These are phyloP conservation scores for Geosiphon pyriformis DNA, from an alignment of 192 early-diverging fungal species.

Conservation along the genomic window DNA sequence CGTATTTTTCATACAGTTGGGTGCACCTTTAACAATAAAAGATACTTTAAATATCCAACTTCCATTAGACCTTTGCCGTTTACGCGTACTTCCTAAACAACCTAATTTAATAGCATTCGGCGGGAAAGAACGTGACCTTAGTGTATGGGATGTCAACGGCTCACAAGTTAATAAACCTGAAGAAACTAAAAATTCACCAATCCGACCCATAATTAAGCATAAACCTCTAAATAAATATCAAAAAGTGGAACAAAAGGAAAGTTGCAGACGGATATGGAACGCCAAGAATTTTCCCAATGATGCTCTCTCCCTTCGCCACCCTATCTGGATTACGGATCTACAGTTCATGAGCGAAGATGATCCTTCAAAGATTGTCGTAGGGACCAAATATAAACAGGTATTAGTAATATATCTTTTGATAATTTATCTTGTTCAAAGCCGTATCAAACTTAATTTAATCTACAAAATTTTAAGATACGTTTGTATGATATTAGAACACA, in stretches of 20 bases:
- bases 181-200: not conserved
- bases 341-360: slow-evolving; percentile 61
- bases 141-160: slow-evolving; percentile 62
- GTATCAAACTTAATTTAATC: not conserved
- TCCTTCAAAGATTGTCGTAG: slow-evolving; percentile 51
- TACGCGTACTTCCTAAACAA: slow-evolving; percentile 61
- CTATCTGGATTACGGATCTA: slow-evolving; percentile 85
- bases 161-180: slow-evolving; percentile 12
- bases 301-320: slow-evolving; percentile 71
- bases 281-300: slow-evolving; percentile 86
- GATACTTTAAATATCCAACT: slow-evolving; percentile 32
- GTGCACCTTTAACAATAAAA: no score
- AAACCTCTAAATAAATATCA: not conserved
- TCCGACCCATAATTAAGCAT: no score
- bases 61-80: slow-evolving; percentile 53
- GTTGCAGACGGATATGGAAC: slow-evolving; percentile 55
- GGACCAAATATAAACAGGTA: slow-evolving; percentile 66
- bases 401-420: not conserved
- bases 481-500: slow-evolving; percentile 74
- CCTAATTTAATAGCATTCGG: slow-evolving; percentile 72
- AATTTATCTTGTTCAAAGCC: not conserved
- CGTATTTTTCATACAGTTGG: no score
- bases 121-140: slow-evolving; percentile 82
- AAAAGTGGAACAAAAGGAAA: slow-evolving; percentile 26
- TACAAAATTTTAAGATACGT: slow-evolving; percentile 55